These are phyloP conservation scores for Alternaria incomplexa DNA, from an alignment of 2,329 filamentous ascomycete genomes.

Conservation along the genomic window DNA sequence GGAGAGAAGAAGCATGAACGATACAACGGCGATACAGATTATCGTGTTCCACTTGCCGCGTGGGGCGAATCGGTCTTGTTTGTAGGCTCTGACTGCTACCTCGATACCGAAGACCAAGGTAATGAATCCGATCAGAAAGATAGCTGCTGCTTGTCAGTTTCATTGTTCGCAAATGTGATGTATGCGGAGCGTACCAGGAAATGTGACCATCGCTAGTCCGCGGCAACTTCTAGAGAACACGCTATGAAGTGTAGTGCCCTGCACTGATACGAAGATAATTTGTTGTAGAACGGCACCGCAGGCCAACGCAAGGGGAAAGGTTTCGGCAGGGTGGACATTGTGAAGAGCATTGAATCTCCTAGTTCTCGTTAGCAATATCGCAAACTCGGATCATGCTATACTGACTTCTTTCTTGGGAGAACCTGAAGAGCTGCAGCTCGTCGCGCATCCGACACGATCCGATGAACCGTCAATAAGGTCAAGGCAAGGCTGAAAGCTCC, in stretches of 20 bases:
- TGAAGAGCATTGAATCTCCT: conserved; percentile 46
- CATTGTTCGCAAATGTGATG: background rate
- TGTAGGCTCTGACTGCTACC: conserved; percentile 62
- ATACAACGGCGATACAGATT: conserved; percentile 61
- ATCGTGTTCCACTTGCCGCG: conserved; percentile 66
- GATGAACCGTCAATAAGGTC: conserved; percentile 42
- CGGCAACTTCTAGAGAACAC: conserved; percentile 46
- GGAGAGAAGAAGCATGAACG: conserved; percentile 60
- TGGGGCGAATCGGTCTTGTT: conserved; percentile 62
- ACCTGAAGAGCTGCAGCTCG: conserved; percentile 42
- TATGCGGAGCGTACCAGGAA: conserved; percentile 41
- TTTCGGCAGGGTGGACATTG: conserved; percentile 49
- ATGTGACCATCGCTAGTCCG: conserved; percentile 45
- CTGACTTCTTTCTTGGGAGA: conserved; percentile 42
- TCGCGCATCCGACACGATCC: conserved; percentile 48
- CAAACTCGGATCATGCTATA: background rate
- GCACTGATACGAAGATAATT: conserved; percentile 47
- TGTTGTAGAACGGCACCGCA: conserved; percentile 47
- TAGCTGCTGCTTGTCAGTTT: conserved; percentile 54
- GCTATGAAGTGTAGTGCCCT: conserved; percentile 46
- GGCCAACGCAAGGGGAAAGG: conserved; percentile 49
- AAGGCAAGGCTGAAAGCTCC: conserved; percentile 48
- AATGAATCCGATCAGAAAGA: conserved; percentile 70
- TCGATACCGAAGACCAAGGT: conserved; percentile 71
- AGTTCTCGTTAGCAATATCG: conserved; percentile 16